Percentiles rank a stretch among this genome's conserved stretches.
Evolutionary conservation across 2,329 filamentous ascomycete species (phyloP).

Genomic region (Didymellaceae sp.): DNA sequence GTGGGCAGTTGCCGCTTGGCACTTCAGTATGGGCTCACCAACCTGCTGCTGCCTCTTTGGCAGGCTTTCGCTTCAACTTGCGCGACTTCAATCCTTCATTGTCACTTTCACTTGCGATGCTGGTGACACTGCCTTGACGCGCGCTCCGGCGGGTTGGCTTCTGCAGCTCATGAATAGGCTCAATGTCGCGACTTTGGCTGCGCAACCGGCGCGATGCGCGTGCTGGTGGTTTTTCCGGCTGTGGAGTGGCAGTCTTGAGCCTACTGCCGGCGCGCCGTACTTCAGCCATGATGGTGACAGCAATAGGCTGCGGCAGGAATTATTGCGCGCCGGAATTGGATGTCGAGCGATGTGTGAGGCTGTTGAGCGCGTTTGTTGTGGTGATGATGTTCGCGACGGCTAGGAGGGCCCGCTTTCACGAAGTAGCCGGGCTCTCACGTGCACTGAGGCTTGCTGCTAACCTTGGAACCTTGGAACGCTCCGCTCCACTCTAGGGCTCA

Average conservation of each 20-base stretch:
- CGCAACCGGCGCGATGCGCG: constrained; percentile 43
- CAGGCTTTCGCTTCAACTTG: constrained; percentile 28
- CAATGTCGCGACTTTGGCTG: constrained; percentile 49
- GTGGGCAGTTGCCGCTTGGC: not conserved
- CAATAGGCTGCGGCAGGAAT: constrained; percentile 1
- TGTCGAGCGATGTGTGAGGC: constrained; percentile 2
- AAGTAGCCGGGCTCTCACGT: constrained; percentile 26
- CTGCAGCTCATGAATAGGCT: constrained; percentile 23
- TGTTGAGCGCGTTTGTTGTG: constrained; percentile 22
- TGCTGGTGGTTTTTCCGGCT: constrained; percentile 29
- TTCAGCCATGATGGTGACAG: constrained; percentile 38
- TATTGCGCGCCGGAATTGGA: not conserved
- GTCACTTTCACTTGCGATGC: constrained; percentile 37
- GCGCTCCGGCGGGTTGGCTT: constrained; percentile 33
- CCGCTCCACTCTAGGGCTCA: no score
- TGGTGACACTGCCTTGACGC: constrained; percentile 40
- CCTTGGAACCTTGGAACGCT: no score
- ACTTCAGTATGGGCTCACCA: constrained; percentile 16
- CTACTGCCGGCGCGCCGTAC: constrained; percentile 43
- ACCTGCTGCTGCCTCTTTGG: constrained; percentile 32
- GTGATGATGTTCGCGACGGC: constrained; percentile 12
- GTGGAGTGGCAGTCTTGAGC: constrained; percentile 42
- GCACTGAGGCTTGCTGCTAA: constrained; percentile 12
- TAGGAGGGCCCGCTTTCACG: constrained; percentile 7
- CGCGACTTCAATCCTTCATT: constrained; percentile 25